phyloP scores from a whole-genome alignment of 2,329 filamentous ascomycete species.

The Colletotrichum lini region DNA sequence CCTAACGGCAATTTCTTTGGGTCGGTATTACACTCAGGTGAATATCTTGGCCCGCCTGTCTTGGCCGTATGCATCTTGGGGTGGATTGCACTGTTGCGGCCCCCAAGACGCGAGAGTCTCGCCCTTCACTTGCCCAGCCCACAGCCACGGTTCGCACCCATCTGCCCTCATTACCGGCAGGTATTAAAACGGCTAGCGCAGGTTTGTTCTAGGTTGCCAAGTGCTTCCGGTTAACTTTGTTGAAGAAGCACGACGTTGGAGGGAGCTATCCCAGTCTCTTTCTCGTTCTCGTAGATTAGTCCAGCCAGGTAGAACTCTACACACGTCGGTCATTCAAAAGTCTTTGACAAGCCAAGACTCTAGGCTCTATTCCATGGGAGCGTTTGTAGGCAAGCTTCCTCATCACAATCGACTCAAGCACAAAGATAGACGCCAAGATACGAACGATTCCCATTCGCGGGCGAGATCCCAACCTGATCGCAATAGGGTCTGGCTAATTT shows the following conservation, averaged over 20 bases:
- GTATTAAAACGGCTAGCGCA: not conserved
- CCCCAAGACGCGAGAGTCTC: conserved; percentile 3
- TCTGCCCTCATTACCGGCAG: not conserved
- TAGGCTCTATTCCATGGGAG: not conserved
- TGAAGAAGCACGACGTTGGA: not conserved
- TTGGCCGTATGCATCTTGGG: conserved; percentile 16
- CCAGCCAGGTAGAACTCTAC: not conserved
- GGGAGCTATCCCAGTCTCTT: not conserved
- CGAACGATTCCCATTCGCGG: not conserved
- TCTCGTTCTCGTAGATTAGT: not conserved
- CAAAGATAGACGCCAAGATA: not conserved
- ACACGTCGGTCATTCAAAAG: not conserved
- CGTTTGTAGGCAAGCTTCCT: conserved; percentile 2
- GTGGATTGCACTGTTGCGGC: not conserved
- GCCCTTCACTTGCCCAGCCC: conserved; percentile 30
- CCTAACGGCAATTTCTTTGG: conserved; percentile 14
- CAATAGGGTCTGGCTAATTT: not conserved
- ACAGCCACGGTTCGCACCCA: conserved; percentile 29
- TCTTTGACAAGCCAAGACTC: not conserved
- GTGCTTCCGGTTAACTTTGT: not conserved
- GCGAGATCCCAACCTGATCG: not conserved
- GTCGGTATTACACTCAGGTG: conserved; percentile 2
- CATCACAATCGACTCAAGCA: conserved; percentile 8
- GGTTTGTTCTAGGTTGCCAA: conserved; percentile 4
- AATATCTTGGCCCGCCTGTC: conserved; percentile 28